Percentiles rank a stretch among this genome's conserved stretches.
Evolutionary conservation across 2,329 filamentous ascomycete species (phyloP).

Genomic region (Fusarium chlamydosporum): DNA sequence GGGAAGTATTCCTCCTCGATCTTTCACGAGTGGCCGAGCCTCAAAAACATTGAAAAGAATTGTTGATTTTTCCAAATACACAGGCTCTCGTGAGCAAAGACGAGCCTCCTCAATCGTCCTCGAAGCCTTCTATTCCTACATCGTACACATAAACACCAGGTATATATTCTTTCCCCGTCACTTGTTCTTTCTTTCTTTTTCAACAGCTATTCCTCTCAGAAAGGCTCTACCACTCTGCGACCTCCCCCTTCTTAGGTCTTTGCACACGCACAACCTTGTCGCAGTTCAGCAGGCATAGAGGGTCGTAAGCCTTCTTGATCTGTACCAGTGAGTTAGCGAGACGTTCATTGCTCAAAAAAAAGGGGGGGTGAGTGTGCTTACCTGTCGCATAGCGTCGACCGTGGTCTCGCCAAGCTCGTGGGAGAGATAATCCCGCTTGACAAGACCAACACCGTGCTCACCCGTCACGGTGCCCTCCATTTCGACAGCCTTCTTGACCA

Average conservation of each 20-base stretch:
- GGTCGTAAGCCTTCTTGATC: conserved; percentile 87
- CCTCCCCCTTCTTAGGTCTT: conserved; percentile 59
- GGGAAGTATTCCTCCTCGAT: background rate
- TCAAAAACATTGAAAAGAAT: background rate
- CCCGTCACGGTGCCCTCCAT: conserved; percentile 90
- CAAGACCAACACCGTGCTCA: conserved; percentile 86
- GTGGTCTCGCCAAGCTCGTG: conserved; percentile 82
- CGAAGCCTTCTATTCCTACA: conserved; percentile 34
- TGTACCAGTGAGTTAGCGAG: conserved; percentile 52
- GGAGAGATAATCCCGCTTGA: conserved; percentile 86
- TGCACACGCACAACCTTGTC: conserved; percentile 78
- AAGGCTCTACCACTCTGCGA: conserved; percentile 59
- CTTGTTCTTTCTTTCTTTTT: background rate
- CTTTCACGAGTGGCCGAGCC: background rate
- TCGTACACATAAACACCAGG: conserved; percentile 40
- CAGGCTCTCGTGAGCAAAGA: conserved; percentile 17
- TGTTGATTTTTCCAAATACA: conserved; percentile 25
- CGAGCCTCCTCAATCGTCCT: conserved; percentile 5
- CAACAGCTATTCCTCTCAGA: background rate
- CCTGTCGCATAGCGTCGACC: conserved; percentile 86
- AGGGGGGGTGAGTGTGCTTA: conserved; percentile 54
- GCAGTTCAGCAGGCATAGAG: conserved; percentile 76
- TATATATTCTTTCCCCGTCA: conserved; percentile 21
- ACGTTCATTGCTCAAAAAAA: background rate
- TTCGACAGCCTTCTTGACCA: conserved; percentile 88